Base-by-base conservation (phyloP, 768 basidiomycete genomes). In the Mycena rebaudengoi region DNA sequence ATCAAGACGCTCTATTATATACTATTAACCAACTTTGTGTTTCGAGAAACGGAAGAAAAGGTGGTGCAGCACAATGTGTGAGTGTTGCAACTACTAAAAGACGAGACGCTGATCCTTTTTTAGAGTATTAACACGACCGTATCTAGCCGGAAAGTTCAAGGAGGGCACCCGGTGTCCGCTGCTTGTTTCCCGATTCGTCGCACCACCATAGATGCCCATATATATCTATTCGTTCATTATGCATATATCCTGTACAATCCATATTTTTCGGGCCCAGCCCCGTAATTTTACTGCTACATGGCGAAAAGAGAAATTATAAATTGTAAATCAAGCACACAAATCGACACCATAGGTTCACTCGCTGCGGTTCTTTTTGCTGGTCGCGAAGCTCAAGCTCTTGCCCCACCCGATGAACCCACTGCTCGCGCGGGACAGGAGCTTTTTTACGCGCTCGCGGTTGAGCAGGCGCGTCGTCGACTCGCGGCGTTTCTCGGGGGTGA, bases 1-100 rank as follows among this genome's bases (percentile, higher is more conserved):
- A 88, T 93, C 67, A 95, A 95, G 77, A 83, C 85, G 0, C 89
- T 95, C 71, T 70, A 93, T 10, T 92, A 87, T 69, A 82, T 88
- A 50, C 80, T 95, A 21, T 67, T 95, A 41, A 88, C 87, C 13
- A 83, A 85, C 69, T 95, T 93, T 68, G 79, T 75, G 7, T 94
- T 90, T 69, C 64, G 72, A n/a, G 72, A 80, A 59, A 85, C 88
- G 2, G 79, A 77, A n/a, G 81, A 83, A 14, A 81, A 81, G 62
- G 85, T 91, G 14, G 73, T 79, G 59, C 86, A 85, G 68, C 82
- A 83, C 23, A 91, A 91, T 70, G 86, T 87, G 90, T 91, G 78
- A 70, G 88, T 76, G 8, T 51, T 30, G 35, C 35, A 21, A 30
- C 35, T 50, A 3, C 40, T 21, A 4, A 6, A 14, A 23, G 39